Evolutionary conservation across 371 early-diverging fungal genomes (phyloP).

Genomic region (Mucor plumbeus): DNA sequence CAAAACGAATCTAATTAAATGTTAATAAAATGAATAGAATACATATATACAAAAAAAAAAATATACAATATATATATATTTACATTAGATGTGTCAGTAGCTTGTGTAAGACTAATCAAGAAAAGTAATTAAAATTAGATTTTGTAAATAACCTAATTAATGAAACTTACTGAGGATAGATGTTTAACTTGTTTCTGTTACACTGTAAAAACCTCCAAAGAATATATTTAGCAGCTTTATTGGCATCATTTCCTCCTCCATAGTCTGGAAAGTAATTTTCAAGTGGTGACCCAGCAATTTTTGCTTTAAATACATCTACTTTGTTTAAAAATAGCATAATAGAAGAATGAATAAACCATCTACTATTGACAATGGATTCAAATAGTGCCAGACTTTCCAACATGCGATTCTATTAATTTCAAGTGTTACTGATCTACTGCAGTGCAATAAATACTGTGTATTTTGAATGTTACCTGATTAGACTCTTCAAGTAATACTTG

Average conservation of each 20-base stretch:
- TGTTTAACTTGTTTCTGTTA: slow-evolving; percentile 75
- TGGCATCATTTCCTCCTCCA: slow-evolving; percentile 56
- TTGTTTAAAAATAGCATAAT: slow-evolving; percentile 88
- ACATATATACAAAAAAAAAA: not conserved
- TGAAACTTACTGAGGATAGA: slow-evolving; percentile 78
- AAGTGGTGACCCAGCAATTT: slow-evolving; percentile 69
- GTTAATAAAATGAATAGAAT: not conserved
- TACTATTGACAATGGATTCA: slow-evolving; percentile 77
- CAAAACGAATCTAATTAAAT: slow-evolving; percentile 58
- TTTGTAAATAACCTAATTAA: slow-evolving; percentile 48
- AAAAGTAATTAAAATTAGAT: slow-evolving; percentile 63
- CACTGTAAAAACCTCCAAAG: slow-evolving; percentile 80
- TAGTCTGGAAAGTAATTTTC: slow-evolving; percentile 67
- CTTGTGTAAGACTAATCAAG: slow-evolving; percentile 78
- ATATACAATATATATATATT: too few species aligned
- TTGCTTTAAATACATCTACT: slow-evolving; percentile 79
- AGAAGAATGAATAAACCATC: slow-evolving; percentile 77
- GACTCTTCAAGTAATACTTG: slow-evolving; percentile 79
- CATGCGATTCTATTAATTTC: slow-evolving; percentile 71
- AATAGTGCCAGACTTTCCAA: slow-evolving; percentile 80
- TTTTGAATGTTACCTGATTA: slow-evolving; percentile 48
- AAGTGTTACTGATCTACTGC: not conserved
- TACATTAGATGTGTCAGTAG: slow-evolving; percentile 84
- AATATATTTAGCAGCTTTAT: slow-evolving; percentile 82
- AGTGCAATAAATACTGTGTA: not conserved